Base-by-base conservation (phyloP, 139 green algal species). In the Desmodesmus armatus region DNA sequence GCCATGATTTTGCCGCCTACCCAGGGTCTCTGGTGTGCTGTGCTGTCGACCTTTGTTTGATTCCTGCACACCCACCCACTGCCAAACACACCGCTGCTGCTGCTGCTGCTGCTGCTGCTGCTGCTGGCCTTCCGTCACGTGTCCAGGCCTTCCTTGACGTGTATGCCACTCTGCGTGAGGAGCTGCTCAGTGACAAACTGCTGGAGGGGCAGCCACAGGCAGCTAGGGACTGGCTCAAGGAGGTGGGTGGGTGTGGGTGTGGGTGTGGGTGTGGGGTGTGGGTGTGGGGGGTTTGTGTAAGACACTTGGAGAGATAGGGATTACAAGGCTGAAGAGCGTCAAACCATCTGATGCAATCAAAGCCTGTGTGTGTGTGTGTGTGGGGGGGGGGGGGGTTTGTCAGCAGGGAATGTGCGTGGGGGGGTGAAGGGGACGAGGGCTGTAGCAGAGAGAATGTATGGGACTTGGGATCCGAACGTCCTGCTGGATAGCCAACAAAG, bases 141-240 rank as follows among this genome's bases (percentile, higher is more conserved):
- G 27, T 11, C n/a, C 92, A 96, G 93, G 92, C 94, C 2, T 96
- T 96, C 72, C 55, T 95, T 3, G 82, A 78, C 23, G 92, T 96
- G 7, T 98, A 96, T 78, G 86, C 93, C 13, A 78, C 71, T 9
- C 87, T 98, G 49, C 78, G 91, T 1, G 92, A 95, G 33, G 94
- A 97, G 87, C 87, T 98, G 2, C 41, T 97, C 3, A 67, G 90
- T 35, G 94, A 97, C 55, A 65, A 80, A 3, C 25, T 95, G 67
- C 69, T 96, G 2, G 85, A 75, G 23, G 87, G 74, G 4, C 93
- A 93, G 67, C 91, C 95, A 35, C 53, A 93, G 35, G 88, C 89
- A 40, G 88, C 93, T 0, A 85, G 89, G 49, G 84, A 93, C 3
- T 98, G 93, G 91, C 89, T 98, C 43, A 85, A 91, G 55, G 87